Percentiles rank a stretch among this genome's conserved stretches.
Evolutionary conservation across 2,329 filamentous ascomycete genomes (phyloP).

Genomic region (Colletotrichum cuscutae): DNA sequence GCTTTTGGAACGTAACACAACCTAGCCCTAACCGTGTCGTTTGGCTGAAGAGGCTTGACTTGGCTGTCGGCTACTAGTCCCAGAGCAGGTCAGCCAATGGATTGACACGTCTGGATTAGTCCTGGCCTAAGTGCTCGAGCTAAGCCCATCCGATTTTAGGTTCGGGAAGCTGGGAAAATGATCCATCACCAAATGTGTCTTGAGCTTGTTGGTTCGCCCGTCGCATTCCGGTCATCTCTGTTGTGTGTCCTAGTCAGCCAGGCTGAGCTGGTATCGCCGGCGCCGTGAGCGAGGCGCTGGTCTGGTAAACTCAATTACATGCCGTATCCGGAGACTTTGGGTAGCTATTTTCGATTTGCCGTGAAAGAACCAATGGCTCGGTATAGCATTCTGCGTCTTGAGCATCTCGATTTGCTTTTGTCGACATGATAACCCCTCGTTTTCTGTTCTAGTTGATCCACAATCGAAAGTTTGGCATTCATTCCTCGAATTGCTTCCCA

Average conservation of each 20-base stretch:
- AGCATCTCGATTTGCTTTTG: not conserved
- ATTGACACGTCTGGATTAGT: not conserved
- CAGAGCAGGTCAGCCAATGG: not conserved
- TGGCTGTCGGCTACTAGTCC: not conserved
- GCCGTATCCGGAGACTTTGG: constrained; percentile 18
- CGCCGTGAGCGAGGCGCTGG: not conserved
- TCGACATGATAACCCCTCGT: constrained; percentile 7
- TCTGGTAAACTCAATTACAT: not conserved
- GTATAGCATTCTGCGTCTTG: not conserved
- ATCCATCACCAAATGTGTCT: not conserved
- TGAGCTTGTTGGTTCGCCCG: too few relatives aligned
- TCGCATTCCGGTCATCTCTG: not conserved
- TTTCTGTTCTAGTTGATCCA: not conserved
- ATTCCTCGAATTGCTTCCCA: not conserved
- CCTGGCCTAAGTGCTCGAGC: not conserved
- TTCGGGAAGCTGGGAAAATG: not conserved
- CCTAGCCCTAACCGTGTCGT: not conserved
- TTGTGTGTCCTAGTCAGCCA: not conserved
- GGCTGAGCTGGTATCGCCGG: constrained; percentile 16
- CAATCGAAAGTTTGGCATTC: not conserved
- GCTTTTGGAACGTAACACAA: not conserved
- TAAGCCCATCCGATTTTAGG: not conserved
- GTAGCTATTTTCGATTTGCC: constrained; percentile 1
- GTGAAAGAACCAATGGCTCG: not conserved
- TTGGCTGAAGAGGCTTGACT: not conserved